phyloP scores from a whole-genome alignment of 129 eudicot species.

The Ambrosia trifida region DNA sequence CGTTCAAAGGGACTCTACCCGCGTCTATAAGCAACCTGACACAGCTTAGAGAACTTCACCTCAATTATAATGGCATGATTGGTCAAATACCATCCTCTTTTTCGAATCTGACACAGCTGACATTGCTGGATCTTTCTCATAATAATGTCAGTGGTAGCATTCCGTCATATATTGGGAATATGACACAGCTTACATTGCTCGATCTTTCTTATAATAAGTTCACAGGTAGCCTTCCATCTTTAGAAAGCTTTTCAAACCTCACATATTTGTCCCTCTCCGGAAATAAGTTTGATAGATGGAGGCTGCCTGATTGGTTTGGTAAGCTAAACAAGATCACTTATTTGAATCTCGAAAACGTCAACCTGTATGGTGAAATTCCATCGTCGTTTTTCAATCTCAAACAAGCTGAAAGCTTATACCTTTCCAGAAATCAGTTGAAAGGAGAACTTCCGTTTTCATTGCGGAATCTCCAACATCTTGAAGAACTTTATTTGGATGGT shows the following conservation, averaged over 20 bases:
- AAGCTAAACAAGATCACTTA: not conserved
- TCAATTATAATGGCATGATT: too few relatives aligned
- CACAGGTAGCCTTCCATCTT: too few relatives aligned
- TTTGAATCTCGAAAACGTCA: not conserved
- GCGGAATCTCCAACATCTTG: slow-evolving; percentile 23
- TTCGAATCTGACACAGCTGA: too few relatives aligned
- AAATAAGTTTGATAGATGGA: not conserved
- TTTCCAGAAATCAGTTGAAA: not conserved
- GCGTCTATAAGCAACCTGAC: slow-evolving; percentile 33
- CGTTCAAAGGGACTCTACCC: slow-evolving; percentile 35
- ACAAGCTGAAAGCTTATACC: not conserved
- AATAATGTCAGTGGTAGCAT: too few relatives aligned
- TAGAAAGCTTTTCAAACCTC: not conserved
- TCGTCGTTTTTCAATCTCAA: not conserved
- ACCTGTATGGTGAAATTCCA: not conserved
- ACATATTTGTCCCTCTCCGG: not conserved
- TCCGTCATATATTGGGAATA: too few relatives aligned
- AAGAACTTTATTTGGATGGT: not conserved
- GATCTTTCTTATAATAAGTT: too few relatives aligned
- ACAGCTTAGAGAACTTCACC: not conserved
- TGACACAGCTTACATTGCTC: too few relatives aligned
- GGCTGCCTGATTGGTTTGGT: not conserved
- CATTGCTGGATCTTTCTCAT: too few relatives aligned
- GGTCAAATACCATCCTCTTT: too few relatives aligned
- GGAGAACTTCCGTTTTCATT: slow-evolving; percentile 35